Conservation (phyloP, 1,284 basidiomycete genomes). For the Cutaneotrichosporon mucoides region DNA sequence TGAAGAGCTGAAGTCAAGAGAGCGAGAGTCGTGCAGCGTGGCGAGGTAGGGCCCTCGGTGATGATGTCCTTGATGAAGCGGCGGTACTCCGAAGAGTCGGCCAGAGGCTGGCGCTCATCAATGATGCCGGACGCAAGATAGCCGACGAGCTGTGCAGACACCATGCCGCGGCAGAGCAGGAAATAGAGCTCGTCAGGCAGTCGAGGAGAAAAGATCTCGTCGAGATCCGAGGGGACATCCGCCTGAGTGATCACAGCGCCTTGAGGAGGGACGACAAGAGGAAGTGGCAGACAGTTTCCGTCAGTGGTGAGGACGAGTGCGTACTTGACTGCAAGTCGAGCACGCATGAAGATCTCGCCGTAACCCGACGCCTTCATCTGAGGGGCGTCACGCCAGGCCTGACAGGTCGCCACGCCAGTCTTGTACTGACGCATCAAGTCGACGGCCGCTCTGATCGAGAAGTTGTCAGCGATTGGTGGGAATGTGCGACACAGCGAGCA, state of each 20-base stretch:
- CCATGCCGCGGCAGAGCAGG: conserved; percentile 86
- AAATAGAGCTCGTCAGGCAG: conserved; percentile 96
- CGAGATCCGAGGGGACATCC: conserved; percentile 85
- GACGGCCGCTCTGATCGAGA: conserved; percentile 73
- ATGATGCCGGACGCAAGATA: conserved; percentile 81
- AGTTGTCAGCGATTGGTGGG: conserved; percentile 69
- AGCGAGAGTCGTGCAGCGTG: conserved; percentile 83
- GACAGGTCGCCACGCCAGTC: conserved; percentile 74
- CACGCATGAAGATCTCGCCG: conserved; percentile 81
- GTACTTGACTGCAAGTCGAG: conserved; percentile 88
- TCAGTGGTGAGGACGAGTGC: conserved; percentile 87
- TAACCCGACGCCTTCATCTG: conserved; percentile 52
- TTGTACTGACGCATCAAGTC: conserved; percentile 89
- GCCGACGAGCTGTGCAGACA: conserved; percentile 80
- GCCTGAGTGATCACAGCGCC: conserved; percentile 59
- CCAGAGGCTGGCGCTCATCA: conserved; percentile 82
- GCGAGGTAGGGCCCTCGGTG: conserved; percentile 85
- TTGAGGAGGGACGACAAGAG: conserved; percentile 62
- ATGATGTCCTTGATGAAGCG: conserved; percentile 93
- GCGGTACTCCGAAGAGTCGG: conserved; percentile 89
- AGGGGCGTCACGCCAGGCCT: conserved; percentile 63
- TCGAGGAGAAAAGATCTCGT: conserved; percentile 91
- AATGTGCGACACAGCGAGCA: conserved; percentile 82
- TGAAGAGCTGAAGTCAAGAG: conserved; percentile 73
- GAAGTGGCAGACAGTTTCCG: conserved; percentile 80